Conservation (phyloP, 441 rosid genomes). For the Bruguiera hainesii region DNA sequence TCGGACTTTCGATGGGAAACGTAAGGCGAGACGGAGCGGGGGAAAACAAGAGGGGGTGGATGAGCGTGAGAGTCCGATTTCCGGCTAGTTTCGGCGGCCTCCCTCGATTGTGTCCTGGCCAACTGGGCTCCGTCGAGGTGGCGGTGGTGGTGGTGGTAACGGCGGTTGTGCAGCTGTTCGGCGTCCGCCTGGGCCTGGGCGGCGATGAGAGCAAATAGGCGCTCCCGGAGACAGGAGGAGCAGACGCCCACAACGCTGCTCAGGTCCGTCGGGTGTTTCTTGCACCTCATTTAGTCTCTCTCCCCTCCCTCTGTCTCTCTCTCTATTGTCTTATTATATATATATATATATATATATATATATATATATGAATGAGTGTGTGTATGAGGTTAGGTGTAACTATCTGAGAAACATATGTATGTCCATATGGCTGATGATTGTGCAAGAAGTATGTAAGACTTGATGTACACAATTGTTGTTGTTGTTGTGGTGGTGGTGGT, state of each 20-base stretch:
- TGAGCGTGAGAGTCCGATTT: conserved; percentile 24
- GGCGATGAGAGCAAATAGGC: conserved; percentile 39
- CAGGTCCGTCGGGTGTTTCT: conserved; percentile 46
- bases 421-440: too few species aligned
- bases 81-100: conserved; percentile 22
- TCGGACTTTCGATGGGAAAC: conserved; percentile 53
- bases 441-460: too few species aligned
- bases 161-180: too few species aligned
- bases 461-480: too few species aligned
- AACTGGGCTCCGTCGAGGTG: conserved; percentile 30
- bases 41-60: conserved; percentile 47
- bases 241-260: conserved; percentile 71
- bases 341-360: too few species aligned
- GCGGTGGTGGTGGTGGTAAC: conserved; percentile 34
- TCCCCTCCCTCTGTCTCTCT: too few species aligned
- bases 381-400: too few species aligned
- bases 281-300: conserved; percentile 51
- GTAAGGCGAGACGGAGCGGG: conserved; percentile 84
- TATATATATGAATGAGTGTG: too few species aligned
- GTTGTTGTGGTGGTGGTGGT: too few species aligned
- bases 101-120: conserved; percentile 8
- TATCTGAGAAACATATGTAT: too few species aligned
- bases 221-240: conserved; percentile 71
- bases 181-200: conserved; percentile 50
- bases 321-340: too few species aligned